Evolutionary conservation across 2,329 filamentous ascomycete genomes (phyloP).

Genomic region (Aspergillus vadensis): DNA sequence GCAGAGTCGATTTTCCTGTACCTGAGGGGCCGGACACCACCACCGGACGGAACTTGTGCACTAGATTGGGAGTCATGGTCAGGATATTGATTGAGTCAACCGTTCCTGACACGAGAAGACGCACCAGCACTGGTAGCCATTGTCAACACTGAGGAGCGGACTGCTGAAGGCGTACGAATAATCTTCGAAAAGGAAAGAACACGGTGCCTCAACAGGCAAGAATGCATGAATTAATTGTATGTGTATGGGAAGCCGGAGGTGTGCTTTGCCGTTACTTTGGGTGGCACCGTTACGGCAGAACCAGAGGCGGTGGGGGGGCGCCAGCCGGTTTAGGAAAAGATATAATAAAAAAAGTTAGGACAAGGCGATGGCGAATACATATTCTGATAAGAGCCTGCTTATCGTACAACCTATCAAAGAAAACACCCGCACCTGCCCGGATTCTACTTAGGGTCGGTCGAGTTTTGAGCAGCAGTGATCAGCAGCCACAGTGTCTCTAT

Average conservation of each 20-base stretch:
- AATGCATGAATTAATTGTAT: slow-evolving; percentile 24
- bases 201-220: neutral
- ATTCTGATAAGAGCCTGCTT: slow-evolving; percentile 17
- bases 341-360: neutral
- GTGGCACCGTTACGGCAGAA: slow-evolving; percentile 21
- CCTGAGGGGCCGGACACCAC: slow-evolving; percentile 47
- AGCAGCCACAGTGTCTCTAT: neutral
- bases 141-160: slow-evolving; percentile 13
- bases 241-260: neutral
- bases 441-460: neutral
- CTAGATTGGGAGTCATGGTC: slow-evolving; percentile 15
- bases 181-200: slow-evolving; percentile 8
- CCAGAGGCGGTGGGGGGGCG: slow-evolving; percentile 19
- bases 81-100: neutral
- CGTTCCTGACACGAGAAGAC: slow-evolving; percentile 1
- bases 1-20: slow-evolving; percentile 47
- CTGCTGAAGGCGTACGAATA: neutral
- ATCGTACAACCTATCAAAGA: slow-evolving; percentile 14
- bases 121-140: slow-evolving; percentile 33
- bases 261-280: neutral
- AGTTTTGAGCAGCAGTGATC: neutral
- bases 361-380: neutral
- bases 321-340: neutral
- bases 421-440: neutral
- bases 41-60: slow-evolving; percentile 40